phyloP scores from a whole-genome alignment of 495 filamentous ascomycete species.

The Clavariopsis aquatica region DNA sequence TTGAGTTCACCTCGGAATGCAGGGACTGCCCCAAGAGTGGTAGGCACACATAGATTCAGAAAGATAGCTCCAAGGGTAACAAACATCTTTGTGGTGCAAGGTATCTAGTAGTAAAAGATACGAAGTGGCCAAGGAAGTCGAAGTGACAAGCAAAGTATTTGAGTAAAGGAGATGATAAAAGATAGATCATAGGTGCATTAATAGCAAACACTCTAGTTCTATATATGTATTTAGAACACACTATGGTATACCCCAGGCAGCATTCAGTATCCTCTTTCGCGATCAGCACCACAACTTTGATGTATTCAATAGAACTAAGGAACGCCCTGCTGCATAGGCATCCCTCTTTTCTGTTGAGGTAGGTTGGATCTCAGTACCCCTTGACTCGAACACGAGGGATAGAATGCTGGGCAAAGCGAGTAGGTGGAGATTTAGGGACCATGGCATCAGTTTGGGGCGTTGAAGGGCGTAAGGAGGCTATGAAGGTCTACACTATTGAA shows the following conservation, averaged over 20 bases:
- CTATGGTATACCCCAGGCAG: background rate
- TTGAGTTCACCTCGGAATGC: conserved; percentile 12
- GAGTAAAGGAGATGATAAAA: background rate
- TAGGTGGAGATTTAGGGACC: conserved; percentile 22
- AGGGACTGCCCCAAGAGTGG: conserved; percentile 7
- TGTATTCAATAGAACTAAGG: background rate
- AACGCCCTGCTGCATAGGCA: conserved; percentile 20
- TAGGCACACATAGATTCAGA: conserved; percentile 16
- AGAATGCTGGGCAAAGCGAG: background rate
- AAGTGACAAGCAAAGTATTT: conserved; percentile 1
- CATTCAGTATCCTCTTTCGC: background rate
- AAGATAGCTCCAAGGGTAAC: conserved; percentile 18
- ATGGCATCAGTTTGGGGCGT: conserved; percentile 1
- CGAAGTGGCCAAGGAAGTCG: too few species aligned
- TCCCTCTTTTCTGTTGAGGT: conserved; percentile 10
- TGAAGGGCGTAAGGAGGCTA: background rate
- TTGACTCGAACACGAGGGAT: conserved; percentile 9
- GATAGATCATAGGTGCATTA: too few species aligned
- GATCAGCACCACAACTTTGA: background rate
- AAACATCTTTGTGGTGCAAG: conserved; percentile 22
- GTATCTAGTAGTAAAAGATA: too few species aligned
- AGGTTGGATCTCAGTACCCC: background rate
- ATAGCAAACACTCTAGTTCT: background rate
- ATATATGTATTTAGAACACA: background rate
- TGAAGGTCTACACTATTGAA: conserved; percentile 22